Conservation (phyloP, 2,329 filamentous ascomycete genomes). For the Paramyrothecium sp. region DNA sequence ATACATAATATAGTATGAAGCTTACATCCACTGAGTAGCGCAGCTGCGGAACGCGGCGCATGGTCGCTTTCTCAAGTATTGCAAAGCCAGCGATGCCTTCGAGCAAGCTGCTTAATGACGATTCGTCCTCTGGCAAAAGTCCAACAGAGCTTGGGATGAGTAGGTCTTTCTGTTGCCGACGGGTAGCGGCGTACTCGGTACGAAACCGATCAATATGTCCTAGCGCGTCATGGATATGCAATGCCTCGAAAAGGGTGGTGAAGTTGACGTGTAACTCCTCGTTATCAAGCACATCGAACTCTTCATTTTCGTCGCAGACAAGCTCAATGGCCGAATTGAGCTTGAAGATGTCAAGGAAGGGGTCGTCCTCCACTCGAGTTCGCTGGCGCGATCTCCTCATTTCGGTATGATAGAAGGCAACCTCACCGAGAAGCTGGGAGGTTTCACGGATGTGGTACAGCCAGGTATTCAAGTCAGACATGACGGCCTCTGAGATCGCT, state of each 20-base stretch:
- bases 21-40: constrained; percentile 78
- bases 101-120: constrained; percentile 82
- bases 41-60: constrained; percentile 81
- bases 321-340: constrained; percentile 95
- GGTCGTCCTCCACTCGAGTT: constrained; percentile 73
- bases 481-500: constrained; percentile 92
- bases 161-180: constrained; percentile 87
- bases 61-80: constrained; percentile 92
- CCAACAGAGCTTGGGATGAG: constrained; percentile 75
- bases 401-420: constrained; percentile 95
- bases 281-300: constrained; percentile 93
- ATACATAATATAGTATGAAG: background rate
- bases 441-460: constrained; percentile 92
- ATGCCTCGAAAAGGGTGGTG: constrained; percentile 86
- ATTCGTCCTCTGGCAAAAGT: constrained; percentile 78
- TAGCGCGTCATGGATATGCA: constrained; percentile 94
- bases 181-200: constrained; percentile 86
- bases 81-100: constrained; percentile 96
- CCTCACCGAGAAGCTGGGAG: constrained; percentile 92
- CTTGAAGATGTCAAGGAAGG: constrained; percentile 79
- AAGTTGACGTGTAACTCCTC: constrained; percentile 96
- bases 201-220: constrained; percentile 91
- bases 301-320: constrained; percentile 91
- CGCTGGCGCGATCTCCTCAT: constrained; percentile 80
- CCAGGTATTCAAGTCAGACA: constrained; percentile 97